Percentiles rank a stretch among this genome's conserved stretches.
These are phyloP conservation scores for Candida patagonica DNA, from an alignment of 805 yeast species.

Conservation along the genomic window DNA sequence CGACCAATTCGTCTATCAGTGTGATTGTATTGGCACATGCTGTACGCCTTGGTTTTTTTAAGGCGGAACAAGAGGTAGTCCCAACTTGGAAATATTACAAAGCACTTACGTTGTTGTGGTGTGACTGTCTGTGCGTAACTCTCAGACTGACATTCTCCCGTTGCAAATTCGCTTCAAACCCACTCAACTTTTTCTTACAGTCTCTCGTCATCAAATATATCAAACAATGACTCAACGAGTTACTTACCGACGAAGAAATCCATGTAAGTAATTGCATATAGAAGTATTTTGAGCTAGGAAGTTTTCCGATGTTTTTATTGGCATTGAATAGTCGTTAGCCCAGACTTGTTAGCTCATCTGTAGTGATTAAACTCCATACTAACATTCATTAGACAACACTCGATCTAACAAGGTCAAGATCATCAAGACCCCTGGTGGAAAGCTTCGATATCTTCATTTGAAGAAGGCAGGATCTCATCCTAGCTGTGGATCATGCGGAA, in stretches of 20 bases:
- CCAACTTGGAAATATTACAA: too few relatives aligned
- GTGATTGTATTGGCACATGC: too few relatives aligned
- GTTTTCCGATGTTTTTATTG: conserved; percentile 20
- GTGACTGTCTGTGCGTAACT: conserved; percentile 5
- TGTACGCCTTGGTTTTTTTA: too few relatives aligned
- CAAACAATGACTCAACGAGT: conserved; percentile 98
- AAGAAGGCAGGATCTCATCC: conserved; percentile 77
- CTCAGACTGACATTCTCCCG: neutral
- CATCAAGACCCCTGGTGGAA: conserved; percentile 99
- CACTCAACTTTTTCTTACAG: conserved; percentile 5
- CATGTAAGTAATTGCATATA: conserved; percentile 61
- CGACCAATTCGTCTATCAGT: too few relatives aligned
- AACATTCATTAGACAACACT: conserved; percentile 79
- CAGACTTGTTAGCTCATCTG: neutral
- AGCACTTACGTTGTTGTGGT: neutral
- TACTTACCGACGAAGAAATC: conserved; percentile 98
- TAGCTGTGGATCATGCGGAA: conserved; percentile 63
- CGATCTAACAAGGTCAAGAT: conserved; percentile 99
- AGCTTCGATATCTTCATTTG: conserved; percentile 94
- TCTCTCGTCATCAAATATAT: conserved; percentile 1
- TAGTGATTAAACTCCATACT: neutral
- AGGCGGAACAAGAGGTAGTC: too few relatives aligned
- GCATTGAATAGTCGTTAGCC: conserved; percentile 42
- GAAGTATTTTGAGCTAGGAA: neutral
- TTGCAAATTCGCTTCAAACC: conserved; percentile 1